Conservation (phyloP, 257 asterid genomes). For the Fraxinus quadrangulata region DNA sequence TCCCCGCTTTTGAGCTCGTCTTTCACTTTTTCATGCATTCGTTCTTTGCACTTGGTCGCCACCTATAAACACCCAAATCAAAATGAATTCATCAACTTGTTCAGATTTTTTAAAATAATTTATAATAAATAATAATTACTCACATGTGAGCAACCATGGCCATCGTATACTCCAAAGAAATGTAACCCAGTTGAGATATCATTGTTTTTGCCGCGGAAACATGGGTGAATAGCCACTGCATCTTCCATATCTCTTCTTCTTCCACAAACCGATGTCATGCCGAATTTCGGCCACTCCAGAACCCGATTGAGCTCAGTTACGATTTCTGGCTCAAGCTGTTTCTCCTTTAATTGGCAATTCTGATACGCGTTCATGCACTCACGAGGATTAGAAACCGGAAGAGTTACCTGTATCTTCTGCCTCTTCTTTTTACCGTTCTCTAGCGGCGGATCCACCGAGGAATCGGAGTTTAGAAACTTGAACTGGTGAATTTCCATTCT, state of each 20-base stretch:
- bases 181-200: conserved; percentile 35
- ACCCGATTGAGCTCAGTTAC: background rate
- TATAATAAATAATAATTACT: background rate
- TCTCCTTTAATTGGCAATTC: conserved; percentile 16
- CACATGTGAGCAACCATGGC: conserved; percentile 54
- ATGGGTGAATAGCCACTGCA: conserved; percentile 28
- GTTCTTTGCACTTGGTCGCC: conserved; percentile 51
- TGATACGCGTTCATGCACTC: conserved; percentile 21
- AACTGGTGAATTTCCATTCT: conserved; percentile 71
- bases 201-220: conserved; percentile 26
- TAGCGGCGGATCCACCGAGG: conserved; percentile 49
- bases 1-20: conserved; percentile 40
- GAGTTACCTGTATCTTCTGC: conserved; percentile 35
- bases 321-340: background rate
- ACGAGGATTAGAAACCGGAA: conserved; percentile 29
- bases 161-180: conserved; percentile 44
- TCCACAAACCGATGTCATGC: conserved; percentile 1
- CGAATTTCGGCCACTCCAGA: background rate
- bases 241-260: conserved; percentile 40
- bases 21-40: conserved; percentile 60
- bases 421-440: conserved; percentile 40
- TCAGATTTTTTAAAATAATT: background rate
- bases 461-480: conserved; percentile 55
- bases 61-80: conserved; percentile 35
- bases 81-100: background rate